A percentile compares a stretch with the other conserved stretches of the same genome.
phyloP scores from a whole-genome alignment of 805 yeast species.

The Candida sphagnicola region DNA sequence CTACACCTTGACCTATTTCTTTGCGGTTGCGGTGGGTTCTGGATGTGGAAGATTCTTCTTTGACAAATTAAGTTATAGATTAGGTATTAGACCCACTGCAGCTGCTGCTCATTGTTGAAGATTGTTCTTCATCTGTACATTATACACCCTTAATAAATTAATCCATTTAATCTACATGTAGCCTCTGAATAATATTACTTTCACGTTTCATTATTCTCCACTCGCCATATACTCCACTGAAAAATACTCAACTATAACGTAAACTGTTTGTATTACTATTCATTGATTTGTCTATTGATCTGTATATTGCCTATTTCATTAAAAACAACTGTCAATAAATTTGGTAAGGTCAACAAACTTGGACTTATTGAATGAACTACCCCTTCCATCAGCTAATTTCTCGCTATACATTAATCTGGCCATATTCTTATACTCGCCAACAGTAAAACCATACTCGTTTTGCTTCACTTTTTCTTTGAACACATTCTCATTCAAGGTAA shows the following conservation, averaged over 20 bases:
- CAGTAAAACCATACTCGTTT: slow-evolving; percentile 32
- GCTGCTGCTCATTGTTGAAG: slow-evolving; percentile 1
- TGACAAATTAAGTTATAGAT: slow-evolving; percentile 48
- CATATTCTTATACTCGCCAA: slow-evolving; percentile 47
- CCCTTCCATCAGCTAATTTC: slow-evolving; percentile 36
- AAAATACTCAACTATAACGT: too few relatives aligned
- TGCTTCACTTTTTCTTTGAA: slow-evolving; percentile 37
- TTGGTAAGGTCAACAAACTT: slow-evolving; percentile 33
- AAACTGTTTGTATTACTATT: neutral
- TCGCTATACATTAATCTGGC: slow-evolving; percentile 50
- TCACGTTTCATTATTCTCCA: too few relatives aligned
- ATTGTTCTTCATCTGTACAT: neutral
- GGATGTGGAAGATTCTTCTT: slow-evolving; percentile 68
- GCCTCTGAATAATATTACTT: too few relatives aligned
- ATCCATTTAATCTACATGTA: neutral
- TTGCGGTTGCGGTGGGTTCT: slow-evolving; percentile 68
- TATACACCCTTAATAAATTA: neutral
- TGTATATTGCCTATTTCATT: too few relatives aligned
- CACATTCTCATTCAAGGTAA: slow-evolving; percentile 46
- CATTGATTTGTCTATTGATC: too few relatives aligned
- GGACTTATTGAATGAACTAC: slow-evolving; percentile 33
- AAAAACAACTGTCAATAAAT: slow-evolving; percentile 18
- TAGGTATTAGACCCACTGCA: slow-evolving; percentile 14
- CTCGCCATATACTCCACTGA: too few relatives aligned
- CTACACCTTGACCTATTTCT: slow-evolving; percentile 61